phyloP scores from a whole-genome alignment of 352 stramenopile species.

The Phytophthora idaei region DNA sequence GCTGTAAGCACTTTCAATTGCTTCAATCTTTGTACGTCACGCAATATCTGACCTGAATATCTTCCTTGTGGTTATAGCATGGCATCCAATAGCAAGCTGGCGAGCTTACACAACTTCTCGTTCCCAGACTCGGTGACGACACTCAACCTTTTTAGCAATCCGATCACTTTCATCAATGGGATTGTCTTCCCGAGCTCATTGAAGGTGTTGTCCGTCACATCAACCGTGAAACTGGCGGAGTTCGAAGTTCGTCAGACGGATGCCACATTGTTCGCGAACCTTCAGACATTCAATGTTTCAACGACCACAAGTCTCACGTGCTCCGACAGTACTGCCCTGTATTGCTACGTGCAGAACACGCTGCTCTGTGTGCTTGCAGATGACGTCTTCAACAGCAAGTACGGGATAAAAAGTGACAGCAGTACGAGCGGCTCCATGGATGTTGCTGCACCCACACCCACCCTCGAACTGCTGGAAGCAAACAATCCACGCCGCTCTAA shows the following conservation, averaged over 20 bases:
- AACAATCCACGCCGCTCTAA: conserved; percentile 38
- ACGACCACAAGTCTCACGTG: conserved; percentile 39
- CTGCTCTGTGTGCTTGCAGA: conserved; percentile 53
- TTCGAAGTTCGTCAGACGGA: conserved; percentile 52
- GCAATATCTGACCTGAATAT: background rate
- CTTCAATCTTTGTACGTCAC: background rate
- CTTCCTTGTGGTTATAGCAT: conserved; percentile 15
- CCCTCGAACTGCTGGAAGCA: conserved; percentile 25
- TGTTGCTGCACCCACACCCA: background rate
- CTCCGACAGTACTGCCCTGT: conserved; percentile 38
- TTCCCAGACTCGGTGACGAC: conserved; percentile 35
- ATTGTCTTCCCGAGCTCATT: conserved; percentile 42
- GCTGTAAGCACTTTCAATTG: conserved; percentile 30
- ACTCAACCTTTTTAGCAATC: conserved; percentile 48
- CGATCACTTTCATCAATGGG: conserved; percentile 39
- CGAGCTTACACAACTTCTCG: conserved; percentile 38
- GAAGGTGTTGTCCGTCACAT: conserved; percentile 29
- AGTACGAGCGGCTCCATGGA: conserved; percentile 17
- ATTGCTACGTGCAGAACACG: conserved; percentile 43
- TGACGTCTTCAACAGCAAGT: conserved; percentile 42
- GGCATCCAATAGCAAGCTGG: conserved; percentile 32
- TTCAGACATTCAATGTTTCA: conserved; percentile 41
- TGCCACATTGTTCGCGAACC: conserved; percentile 26
- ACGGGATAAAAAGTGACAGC: conserved; percentile 17
- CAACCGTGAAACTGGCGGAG: conserved; percentile 35